Evolutionary conservation across 345 rosid genomes (phyloP).

Genomic region (Kernera saxatilis): DNA sequence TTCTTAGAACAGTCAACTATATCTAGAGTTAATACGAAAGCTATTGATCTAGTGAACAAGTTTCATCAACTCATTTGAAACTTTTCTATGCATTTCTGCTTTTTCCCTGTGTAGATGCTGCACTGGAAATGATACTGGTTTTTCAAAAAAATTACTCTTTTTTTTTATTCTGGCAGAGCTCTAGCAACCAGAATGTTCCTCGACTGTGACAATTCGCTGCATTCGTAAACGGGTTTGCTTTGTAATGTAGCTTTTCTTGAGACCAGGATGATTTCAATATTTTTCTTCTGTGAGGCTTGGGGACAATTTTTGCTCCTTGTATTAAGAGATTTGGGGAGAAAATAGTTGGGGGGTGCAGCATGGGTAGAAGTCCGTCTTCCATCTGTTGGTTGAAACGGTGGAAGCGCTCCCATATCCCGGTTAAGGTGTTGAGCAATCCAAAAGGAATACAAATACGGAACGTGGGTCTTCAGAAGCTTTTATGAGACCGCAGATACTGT

Average conservation of each 20-base stretch:
- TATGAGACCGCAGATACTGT: not conserved
- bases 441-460: not conserved
- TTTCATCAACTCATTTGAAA: not conserved
- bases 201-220: not conserved
- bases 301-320: not conserved
- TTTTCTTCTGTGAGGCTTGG: not conserved
- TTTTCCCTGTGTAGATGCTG: not conserved
- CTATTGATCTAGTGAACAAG: not conserved
- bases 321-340: not conserved
- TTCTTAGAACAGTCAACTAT: not conserved
- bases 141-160: not conserved
- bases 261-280: not conserved
- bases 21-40: not conserved
- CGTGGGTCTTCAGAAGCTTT: not conserved
- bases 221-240: not conserved
- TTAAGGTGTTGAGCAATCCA: not conserved
- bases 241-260: not conserved
- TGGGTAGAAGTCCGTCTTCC: not conserved
- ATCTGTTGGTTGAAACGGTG: not conserved
- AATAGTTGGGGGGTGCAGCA: not conserved
- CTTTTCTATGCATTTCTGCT: not conserved
- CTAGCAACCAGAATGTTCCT: conserved; percentile 32
- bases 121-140: not conserved
- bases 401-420: not conserved
- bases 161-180: conserved; percentile 25